A percentile compares a stretch with the other conserved stretches of the same genome.
Conservation (phyloP, 2,329 filamentous ascomycete genomes). For the Sporothrix euskadiensis region DNA sequence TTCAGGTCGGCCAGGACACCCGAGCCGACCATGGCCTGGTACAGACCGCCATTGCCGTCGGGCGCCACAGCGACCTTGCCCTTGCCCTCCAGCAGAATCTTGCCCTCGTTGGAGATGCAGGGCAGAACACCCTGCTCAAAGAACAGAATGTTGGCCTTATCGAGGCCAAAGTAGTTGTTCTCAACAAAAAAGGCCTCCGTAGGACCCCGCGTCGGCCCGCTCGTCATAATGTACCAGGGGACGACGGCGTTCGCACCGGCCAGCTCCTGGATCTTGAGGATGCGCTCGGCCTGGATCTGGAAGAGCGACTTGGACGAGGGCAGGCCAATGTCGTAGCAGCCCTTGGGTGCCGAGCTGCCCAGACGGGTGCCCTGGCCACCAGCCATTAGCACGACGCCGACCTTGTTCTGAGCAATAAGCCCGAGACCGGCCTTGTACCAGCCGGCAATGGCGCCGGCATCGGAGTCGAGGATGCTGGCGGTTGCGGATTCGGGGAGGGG, state of each 20-base stretch:
- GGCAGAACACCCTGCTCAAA: conserved; percentile 97
- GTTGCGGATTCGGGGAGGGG: conserved; percentile 83
- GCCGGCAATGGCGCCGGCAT: conserved; percentile 70
- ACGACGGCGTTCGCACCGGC: conserved; percentile 62
- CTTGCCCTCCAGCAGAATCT: conserved; percentile 92
- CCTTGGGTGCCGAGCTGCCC: conserved; percentile 93
- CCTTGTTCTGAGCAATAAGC: conserved; percentile 72
- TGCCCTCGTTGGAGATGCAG: conserved; percentile 95
- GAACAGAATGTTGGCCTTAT: conserved; percentile 81
- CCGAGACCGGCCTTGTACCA: conserved; percentile 86
- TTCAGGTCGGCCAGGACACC: conserved; percentile 85
- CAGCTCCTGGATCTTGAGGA: conserved; percentile 79
- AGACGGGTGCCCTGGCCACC: conserved; percentile 94
- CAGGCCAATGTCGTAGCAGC: conserved; percentile 94
- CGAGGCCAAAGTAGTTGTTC: conserved; percentile 86
- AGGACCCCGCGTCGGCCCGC: conserved; percentile 84
- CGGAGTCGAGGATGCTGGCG: conserved; percentile 89
- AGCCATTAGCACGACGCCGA: conserved; percentile 91
- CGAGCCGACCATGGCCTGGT: conserved; percentile 81
- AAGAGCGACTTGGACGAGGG: conserved; percentile 93
- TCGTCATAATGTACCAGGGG: conserved; percentile 99
- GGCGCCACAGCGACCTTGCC: conserved; percentile 90
- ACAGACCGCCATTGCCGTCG: conserved; percentile 95
- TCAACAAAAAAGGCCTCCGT: conserved; percentile 94
- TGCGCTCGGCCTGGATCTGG: conserved; percentile 95